phyloP scores from a whole-genome alignment of 1,284 basidiomycete genomes.

The Leccinum pseudoinsigne region DNA sequence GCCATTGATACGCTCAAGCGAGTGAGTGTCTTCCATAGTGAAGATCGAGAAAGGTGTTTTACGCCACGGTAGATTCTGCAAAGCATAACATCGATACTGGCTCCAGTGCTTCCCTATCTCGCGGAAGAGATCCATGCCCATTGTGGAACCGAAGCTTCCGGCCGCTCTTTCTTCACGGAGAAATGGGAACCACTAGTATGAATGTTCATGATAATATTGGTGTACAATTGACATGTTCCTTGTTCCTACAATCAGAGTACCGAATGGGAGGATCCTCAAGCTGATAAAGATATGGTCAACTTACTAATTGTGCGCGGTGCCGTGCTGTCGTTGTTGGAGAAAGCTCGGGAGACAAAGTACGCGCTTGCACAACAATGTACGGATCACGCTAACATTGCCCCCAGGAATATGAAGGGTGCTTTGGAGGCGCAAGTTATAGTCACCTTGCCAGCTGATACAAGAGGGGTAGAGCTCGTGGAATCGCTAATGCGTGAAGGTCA shows the following conservation, averaged over 20 bases:
- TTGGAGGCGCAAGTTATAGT: constrained; percentile 70
- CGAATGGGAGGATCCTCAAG: constrained; percentile 55
- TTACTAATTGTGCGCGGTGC: constrained; percentile 55
- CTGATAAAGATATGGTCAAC: constrained; percentile 57
- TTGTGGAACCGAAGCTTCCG: constrained; percentile 26
- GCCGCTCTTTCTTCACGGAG: constrained; percentile 61
- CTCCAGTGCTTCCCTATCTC: constrained; percentile 89
- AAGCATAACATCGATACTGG: constrained; percentile 73
- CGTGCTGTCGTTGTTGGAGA: constrained; percentile 65
- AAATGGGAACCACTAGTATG: constrained; percentile 65
- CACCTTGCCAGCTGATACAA: constrained; percentile 38
- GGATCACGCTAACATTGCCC: constrained; percentile 3
- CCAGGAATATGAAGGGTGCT: constrained; percentile 68
- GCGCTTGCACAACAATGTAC: constrained; percentile 17
- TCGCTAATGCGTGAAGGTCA: constrained; percentile 54
- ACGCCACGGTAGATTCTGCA: constrained; percentile 57
- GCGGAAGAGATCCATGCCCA: constrained; percentile 83
- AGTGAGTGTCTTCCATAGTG: constrained; percentile 40
- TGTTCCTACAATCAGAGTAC: constrained; percentile 36
- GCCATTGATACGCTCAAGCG: constrained; percentile 70
- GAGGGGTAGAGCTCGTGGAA: constrained; percentile 27
- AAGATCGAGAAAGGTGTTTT: neutral
- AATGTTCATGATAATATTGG: constrained; percentile 1
- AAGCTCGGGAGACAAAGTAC: constrained; percentile 69
- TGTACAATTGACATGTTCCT: constrained; percentile 8